A percentile compares a stretch with the other conserved stretches of the same genome.
phyloP scores from a whole-genome alignment of 257 asterid genomes.

The Solanum peruvianum region DNA sequence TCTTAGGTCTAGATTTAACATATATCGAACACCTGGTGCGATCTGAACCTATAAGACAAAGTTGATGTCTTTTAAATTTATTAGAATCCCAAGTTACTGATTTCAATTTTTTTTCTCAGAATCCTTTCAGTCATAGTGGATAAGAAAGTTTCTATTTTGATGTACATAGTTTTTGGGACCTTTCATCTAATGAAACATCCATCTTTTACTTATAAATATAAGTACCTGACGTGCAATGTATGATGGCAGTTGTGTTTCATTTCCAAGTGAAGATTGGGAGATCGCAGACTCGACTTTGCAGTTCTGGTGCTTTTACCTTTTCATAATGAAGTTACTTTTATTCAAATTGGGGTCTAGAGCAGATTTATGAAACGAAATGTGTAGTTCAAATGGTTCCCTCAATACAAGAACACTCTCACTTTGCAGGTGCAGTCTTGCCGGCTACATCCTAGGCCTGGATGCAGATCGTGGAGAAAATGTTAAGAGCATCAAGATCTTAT shows the following conservation, averaged over 20 bases:
- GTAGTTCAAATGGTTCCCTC: background rate
- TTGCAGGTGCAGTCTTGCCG: slow-evolving; percentile 75
- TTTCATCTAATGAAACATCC: background rate
- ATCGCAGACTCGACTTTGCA: slow-evolving; percentile 83
- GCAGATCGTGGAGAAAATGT: slow-evolving; percentile 32
- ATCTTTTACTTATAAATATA: background rate
- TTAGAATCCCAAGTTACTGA: background rate
- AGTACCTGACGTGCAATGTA: background rate
- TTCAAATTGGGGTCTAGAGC: background rate
- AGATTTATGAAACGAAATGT: background rate
- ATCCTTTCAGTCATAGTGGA: background rate
- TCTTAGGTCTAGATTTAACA: background rate
- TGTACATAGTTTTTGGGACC: background rate
- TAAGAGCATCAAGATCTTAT: slow-evolving; percentile 38
- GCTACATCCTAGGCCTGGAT: slow-evolving; percentile 55
- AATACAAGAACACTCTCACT: background rate
- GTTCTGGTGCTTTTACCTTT: slow-evolving; percentile 46
- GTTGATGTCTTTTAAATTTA: background rate
- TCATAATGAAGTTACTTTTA: background rate
- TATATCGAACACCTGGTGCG: background rate
- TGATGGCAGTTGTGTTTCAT: slow-evolving; percentile 61
- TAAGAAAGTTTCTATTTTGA: background rate
- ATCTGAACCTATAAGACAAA: background rate
- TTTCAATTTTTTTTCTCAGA: background rate
- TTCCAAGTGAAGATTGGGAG: slow-evolving; percentile 86